Evolutionary conservation across 805 yeast species (phyloP), one percentile per base, ranked within the genome.

Genomic region (Jamesozyma jinghongensis): DNA sequence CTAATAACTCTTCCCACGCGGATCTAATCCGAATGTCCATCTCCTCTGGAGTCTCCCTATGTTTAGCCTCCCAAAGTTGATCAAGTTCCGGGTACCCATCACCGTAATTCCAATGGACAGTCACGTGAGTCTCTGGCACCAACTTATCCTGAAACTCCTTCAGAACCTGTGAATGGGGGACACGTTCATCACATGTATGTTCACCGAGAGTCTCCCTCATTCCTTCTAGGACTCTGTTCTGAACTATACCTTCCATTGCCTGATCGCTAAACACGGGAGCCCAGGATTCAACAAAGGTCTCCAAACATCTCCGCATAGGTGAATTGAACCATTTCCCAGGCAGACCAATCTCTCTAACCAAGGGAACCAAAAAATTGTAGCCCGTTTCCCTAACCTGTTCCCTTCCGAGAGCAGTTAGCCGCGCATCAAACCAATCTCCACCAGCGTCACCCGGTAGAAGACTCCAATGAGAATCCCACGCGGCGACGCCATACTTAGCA

Each of bases 251-350:
- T 10, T 14, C 19, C 4, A 14, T 19, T 7, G 8, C 3, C 14
- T 25, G n/a, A 7, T 25, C 30, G 4, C 28, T 17, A 11, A 56
- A 57, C 2, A 57, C 67, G 18, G 83, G 94, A 85, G 53, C 62
- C 12, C 58, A 60, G 1, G 85, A 77, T 34, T 67, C 56, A 5
- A 66, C 62, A 46, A 73, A 63, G 0, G 86, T 80, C 49, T 70
- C 70, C n/a, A 73, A 62, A 18, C 83, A 74, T 50, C 86, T 66
- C 36, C 80, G 75, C 60, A 80, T 69, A 0, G 86, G 85, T 2
- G 83, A 77, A 22, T 71, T 69, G 54, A 71, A 80, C 46, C 73
- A 76, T 33, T 61, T 65, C 18, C 68, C 56, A 0, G 85, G 85
- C n/a, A 74, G 47, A 3, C 75, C 74, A 2, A 77, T 72, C n/a